Conservation (phyloP, 768 basidiomycete species). For the Pleurotus eryngii region DNA sequence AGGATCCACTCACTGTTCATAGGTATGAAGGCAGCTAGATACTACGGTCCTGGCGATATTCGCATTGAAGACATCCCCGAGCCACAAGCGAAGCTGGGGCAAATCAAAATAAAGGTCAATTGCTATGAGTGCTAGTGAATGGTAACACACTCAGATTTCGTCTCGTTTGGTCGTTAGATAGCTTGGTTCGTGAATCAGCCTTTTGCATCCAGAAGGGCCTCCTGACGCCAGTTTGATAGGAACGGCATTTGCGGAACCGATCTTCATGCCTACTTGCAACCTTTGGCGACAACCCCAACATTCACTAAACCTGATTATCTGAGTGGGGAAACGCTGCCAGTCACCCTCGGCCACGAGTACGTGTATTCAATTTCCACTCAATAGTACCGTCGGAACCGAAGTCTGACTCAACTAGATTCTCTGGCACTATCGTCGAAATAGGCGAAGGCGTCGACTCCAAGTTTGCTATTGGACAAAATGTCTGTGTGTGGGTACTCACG, state of each 20-base stretch:
- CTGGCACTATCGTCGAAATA: constrained; percentile 31
- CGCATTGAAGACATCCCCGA: constrained; percentile 3
- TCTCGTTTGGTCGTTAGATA: constrained; percentile 17
- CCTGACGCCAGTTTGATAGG: neutral
- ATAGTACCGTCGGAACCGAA: neutral
- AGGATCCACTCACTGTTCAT: neutral
- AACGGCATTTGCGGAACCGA: constrained; percentile 44
- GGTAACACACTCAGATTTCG: no score
- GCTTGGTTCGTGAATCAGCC: constrained; percentile 22
- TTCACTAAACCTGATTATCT: constrained; percentile 28
- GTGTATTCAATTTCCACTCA: constrained; percentile 3
- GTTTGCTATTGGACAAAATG: constrained; percentile 32
- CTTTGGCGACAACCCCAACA: constrained; percentile 26
- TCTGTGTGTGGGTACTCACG: constrained; percentile 19
- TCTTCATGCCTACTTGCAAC: constrained; percentile 37
- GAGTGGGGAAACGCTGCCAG: constrained; percentile 36
- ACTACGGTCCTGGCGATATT: constrained; percentile 8
- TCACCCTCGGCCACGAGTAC: constrained; percentile 46
- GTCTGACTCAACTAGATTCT: constrained; percentile 21
- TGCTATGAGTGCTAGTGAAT: no score
- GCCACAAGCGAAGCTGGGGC: neutral
- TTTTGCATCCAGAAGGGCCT: no score
- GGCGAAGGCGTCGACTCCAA: constrained; percentile 31
- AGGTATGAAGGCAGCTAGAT: constrained; percentile 8
- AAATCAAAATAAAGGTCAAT: constrained; percentile 6